Evolutionary conservation across 768 basidiomycete genomes (phyloP).

Genomic region (Tephrocybe sp.): DNA sequence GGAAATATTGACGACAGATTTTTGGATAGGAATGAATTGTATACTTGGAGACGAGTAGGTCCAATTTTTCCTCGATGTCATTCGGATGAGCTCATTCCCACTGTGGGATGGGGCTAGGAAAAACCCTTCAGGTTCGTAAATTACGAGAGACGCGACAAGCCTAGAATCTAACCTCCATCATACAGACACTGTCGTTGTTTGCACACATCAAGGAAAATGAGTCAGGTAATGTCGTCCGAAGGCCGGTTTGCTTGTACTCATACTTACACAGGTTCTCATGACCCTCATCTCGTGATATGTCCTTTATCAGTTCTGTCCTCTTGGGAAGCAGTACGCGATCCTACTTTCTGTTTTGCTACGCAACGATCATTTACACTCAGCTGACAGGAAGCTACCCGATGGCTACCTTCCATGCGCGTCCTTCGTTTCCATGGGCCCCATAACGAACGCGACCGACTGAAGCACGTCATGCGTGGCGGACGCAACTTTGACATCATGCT

Average conservation of each 20-base stretch:
- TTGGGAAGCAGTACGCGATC: constrained; percentile 45
- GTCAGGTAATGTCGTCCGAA: constrained; percentile 24
- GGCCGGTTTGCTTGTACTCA: background rate
- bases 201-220: constrained; percentile 61
- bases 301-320: constrained; percentile 65
- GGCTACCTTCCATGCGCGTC: constrained; percentile 48
- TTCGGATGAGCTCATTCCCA: background rate
- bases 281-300: constrained; percentile 71
- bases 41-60: constrained; percentile 70
- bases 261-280: constrained; percentile 29
- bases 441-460: constrained; percentile 54
- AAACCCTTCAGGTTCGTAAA: constrained; percentile 51
- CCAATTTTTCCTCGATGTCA: background rate
- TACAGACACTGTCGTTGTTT: constrained; percentile 57
- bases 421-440: constrained; percentile 62
- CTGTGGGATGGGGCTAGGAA: constrained; percentile 60
- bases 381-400: constrained; percentile 47
- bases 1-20: background rate
- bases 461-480: constrained; percentile 34
- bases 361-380: constrained; percentile 1
- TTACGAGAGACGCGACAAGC: background rate
- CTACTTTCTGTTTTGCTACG: background rate
- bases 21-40: constrained; percentile 53
- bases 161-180: background rate
- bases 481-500: constrained; percentile 54